A percentile compares a stretch with the other conserved stretches of the same genome.
phyloP scores from a whole-genome alignment of 2,329 filamentous ascomycete genomes.

The Karstenula rhodostoma region DNA sequence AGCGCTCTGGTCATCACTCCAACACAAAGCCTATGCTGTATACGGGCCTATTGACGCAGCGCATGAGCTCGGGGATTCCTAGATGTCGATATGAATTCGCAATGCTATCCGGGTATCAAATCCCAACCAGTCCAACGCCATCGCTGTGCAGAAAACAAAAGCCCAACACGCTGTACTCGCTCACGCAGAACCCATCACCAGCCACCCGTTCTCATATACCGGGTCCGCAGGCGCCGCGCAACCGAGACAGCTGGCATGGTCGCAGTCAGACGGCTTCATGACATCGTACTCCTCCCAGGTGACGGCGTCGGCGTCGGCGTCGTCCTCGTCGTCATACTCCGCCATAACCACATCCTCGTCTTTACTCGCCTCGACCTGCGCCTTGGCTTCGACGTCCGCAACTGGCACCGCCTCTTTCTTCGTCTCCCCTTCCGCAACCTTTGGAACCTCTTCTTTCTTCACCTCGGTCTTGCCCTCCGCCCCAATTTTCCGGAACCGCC shows the following conservation, averaged over 20 bases:
- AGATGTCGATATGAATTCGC: neutral
- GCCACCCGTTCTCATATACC: conserved; percentile 13
- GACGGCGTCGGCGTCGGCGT: conserved; percentile 33
- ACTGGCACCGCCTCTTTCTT: conserved; percentile 1
- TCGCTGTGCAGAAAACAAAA: neutral
- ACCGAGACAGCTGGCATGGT: conserved; percentile 34
- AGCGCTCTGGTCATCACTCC: no score
- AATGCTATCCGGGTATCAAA: conserved; percentile 6
- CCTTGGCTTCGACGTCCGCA: conserved; percentile 6
- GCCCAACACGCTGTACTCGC: neutral
- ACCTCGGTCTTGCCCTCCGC: conserved; percentile 17
- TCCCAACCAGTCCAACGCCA: neutral
- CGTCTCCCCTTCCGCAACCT: conserved; percentile 35
- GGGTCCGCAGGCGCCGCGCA: conserved; percentile 23
- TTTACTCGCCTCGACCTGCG: conserved; percentile 24
- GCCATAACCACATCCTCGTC: conserved; percentile 42
- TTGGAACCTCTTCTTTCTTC: conserved; percentile 25
- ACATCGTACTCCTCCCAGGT: conserved; percentile 62
- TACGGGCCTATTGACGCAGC: neutral
- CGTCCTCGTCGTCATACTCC: conserved; percentile 37
- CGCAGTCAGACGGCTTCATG: conserved; percentile 60
- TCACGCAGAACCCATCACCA: conserved; percentile 7
- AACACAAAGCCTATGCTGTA: no score
- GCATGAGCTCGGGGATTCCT: neutral
- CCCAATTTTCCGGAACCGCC: conserved; percentile 73